Conservation (phyloP, 805 yeast species). For the Wickerhamomyces chambardii region DNA sequence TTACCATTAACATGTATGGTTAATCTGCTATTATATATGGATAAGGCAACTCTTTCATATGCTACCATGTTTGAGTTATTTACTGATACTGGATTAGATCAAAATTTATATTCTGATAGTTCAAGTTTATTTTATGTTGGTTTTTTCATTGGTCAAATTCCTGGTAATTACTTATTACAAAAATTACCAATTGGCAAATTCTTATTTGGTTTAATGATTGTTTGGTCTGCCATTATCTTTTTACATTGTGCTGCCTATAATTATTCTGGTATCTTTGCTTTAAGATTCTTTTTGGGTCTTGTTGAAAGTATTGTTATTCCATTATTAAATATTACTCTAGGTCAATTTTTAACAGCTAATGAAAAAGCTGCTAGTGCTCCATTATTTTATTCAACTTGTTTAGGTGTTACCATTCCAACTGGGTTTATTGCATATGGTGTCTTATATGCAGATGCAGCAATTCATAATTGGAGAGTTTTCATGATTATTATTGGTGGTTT, state of each 20-base stretch:
- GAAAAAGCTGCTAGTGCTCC: constrained; percentile 47
- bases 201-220: constrained; percentile 23
- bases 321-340: constrained; percentile 35
- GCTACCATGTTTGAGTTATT: constrained; percentile 38
- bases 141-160: constrained; percentile 34
- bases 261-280: constrained; percentile 34
- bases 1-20: constrained; percentile 28
- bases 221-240: constrained; percentile 39
- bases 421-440: constrained; percentile 39
- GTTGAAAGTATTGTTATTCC: constrained; percentile 37
- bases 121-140: constrained; percentile 38
- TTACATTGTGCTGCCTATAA: constrained; percentile 35
- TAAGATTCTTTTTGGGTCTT: constrained; percentile 44
- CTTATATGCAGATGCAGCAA: constrained; percentile 15
- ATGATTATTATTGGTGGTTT: constrained; percentile 48
- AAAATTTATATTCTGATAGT: constrained; percentile 31
- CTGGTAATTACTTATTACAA: constrained; percentile 34
- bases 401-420: constrained; percentile 42
- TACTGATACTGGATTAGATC: constrained; percentile 34
- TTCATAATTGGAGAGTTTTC: constrained; percentile 42
- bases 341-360: constrained; percentile 36
- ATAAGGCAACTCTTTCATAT: constrained; percentile 42
- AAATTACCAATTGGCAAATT: constrained; percentile 31
- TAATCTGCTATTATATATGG: constrained; percentile 36
- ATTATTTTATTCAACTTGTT: constrained; percentile 40